phyloP scores from a whole-genome alignment of 2,329 filamentous ascomycete genomes.

The Pseudogymnoascus sp. region DNA sequence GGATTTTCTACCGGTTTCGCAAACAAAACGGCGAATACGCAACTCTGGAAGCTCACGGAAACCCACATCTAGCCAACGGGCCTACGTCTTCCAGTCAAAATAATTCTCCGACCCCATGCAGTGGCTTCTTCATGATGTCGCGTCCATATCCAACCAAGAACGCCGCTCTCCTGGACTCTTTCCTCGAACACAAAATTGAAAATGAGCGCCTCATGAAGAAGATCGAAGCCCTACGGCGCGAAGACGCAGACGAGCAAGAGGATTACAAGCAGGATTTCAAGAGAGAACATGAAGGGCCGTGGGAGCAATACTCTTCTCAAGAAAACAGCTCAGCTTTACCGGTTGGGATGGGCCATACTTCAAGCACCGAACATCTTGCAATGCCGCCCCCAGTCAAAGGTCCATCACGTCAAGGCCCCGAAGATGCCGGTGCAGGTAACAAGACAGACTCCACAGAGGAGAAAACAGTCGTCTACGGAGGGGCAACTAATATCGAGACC shows the following conservation, averaged over 20 bases:
- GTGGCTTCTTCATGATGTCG: slow-evolving; percentile 90
- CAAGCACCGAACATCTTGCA: slow-evolving; percentile 37
- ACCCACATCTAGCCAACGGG: slow-evolving; percentile 75
- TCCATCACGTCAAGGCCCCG: slow-evolving; percentile 62
- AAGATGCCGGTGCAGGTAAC: slow-evolving; percentile 58
- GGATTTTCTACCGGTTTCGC: slow-evolving; percentile 78
- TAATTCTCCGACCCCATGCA: slow-evolving; percentile 64
- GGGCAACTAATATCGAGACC: slow-evolving; percentile 67
- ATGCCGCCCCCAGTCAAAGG: slow-evolving; percentile 63
- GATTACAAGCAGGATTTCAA: slow-evolving; percentile 49
- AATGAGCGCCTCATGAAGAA: slow-evolving; percentile 80
- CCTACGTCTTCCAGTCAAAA: slow-evolving; percentile 54
- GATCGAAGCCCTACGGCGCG: slow-evolving; percentile 75
- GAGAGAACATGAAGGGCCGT: slow-evolving; percentile 49
- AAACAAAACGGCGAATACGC: slow-evolving; percentile 64
- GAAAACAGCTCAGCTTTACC: slow-evolving; percentile 29
- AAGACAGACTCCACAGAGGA: slow-evolving; percentile 71
- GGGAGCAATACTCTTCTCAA: slow-evolving; percentile 43
- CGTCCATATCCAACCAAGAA: slow-evolving; percentile 86
- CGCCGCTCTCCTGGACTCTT: slow-evolving; percentile 77
- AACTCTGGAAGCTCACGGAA: slow-evolving; percentile 87
- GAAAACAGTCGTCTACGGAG: slow-evolving; percentile 78
- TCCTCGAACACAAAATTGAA: slow-evolving; percentile 93
- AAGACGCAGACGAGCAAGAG: slow-evolving; percentile 75
- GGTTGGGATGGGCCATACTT: slow-evolving; percentile 22